Evolutionary conservation across 352 stramenopile genomes (phyloP).

Genomic region (Lagenidium sp.): DNA sequence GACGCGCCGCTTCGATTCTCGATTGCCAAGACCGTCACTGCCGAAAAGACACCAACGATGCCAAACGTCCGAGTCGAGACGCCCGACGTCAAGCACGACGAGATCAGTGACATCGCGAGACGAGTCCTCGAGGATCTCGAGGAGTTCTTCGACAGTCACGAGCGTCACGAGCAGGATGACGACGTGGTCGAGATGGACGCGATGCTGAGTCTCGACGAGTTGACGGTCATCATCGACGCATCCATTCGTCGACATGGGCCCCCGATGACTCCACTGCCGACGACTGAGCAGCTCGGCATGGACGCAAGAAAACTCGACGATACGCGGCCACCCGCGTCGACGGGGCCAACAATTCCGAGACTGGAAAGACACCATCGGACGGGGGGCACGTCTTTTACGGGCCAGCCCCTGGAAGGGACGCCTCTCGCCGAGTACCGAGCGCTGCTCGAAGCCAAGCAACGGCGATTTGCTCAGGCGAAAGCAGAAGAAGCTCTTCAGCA

Average conservation of each 20-base stretch:
- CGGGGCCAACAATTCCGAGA: background rate
- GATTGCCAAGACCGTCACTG: no score
- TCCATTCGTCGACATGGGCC: background rate
- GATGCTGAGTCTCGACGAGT: background rate
- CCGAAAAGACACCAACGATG: no score
- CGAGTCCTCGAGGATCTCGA: conserved; percentile 42
- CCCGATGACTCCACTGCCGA: background rate
- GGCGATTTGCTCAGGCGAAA: no score
- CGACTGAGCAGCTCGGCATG: background rate
- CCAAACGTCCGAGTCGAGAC: no score
- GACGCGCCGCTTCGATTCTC: background rate
- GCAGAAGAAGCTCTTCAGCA: no score
- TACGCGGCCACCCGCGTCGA: no score
- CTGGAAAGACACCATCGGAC: no score
- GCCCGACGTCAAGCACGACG: no score
- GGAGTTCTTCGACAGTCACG: conserved; percentile 20
- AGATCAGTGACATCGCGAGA: conserved; percentile 18
- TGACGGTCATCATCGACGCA: background rate
- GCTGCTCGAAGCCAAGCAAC: no score
- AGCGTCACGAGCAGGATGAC: conserved; percentile 1
- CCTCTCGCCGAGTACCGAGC: background rate
- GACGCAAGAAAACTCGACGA: background rate
- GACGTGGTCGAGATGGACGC: conserved; percentile 3
- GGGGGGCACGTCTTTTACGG: background rate
- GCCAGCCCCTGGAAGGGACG: no score